Base-by-base conservation (phyloP, 352 stramenopile species). In the Globisporangium rhizosaccharum region DNA sequence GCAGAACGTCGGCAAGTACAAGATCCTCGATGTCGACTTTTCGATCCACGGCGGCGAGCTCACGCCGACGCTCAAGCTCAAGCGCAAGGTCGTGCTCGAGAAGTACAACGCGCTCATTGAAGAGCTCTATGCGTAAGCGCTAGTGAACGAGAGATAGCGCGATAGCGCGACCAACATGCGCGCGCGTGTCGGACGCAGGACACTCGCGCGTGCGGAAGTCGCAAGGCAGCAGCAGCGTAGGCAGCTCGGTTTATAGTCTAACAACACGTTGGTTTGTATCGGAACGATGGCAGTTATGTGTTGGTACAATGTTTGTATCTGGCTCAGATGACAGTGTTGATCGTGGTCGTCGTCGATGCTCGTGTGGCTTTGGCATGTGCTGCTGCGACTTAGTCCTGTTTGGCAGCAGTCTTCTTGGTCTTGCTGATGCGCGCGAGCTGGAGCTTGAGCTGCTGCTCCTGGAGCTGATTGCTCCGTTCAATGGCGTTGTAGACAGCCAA, bases 11-110 rank as follows among this genome's bases (percentile, higher is more conserved):
- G 79, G 67, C 65, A 97, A 97, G 75, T 97, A 82, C 67, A 63
- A 76, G 54, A 73, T 97, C 46, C 67, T 97, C 20, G 75, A 92
- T 55, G 79, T 73, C 53, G 91, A 98, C 72, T 98, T 98, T 61
- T 94, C 82, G 41, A 89, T 97, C 44, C 63, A 68, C 49, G 88
- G 76, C 48, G 88, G 91, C 58, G 94, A 98, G 66, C 75, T 99
- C n/a, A 98, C 95, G 51, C 92, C 96, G 39, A 98, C 96, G 63
- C 78, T 98, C 61, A 99, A 99, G 76, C 74, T 98, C 45, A 98
- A 98, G 85, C 90, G 95, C 57, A 88, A 88, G 66, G 51, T 97
- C 44, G 91, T 97, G 54, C 57, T 88, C 33, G 84, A 98, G 56
- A 98, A 98, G 75, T 97, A 98, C 72, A 75, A 73, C 8, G 72